Evolutionary conservation across 371 early-diverging fungal genomes (phyloP), one percentile per base, ranked within the genome.

Genomic region (Mucor saturninus): DNA sequence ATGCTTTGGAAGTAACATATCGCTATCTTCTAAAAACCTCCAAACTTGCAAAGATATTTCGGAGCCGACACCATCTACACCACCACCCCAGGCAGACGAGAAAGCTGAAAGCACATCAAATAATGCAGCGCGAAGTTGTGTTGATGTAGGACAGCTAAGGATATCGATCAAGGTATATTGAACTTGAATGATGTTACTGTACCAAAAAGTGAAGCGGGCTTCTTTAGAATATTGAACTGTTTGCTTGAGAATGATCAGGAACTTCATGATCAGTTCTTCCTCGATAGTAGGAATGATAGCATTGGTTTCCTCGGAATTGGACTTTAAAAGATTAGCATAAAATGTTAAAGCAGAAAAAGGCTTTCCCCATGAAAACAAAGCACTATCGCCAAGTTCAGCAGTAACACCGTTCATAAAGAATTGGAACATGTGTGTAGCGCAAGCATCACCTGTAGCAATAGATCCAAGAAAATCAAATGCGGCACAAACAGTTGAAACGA

Each of bases 341-440:
- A 65, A 79, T 5, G 75, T 61, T 1, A 81, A 40, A 21, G 77
- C 77, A 14, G 72, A 63, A 38, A 76, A 57, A 1, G 75, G 71
- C 26, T 73, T 81, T 55, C 74, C 71, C 82, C 82, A 81, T 2
- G 79, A 75, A 55, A 79, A 79, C 4, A 76, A 39, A 1, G 54
- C 52, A 29, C 75, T 76, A 1, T 54, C 42, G 0, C 51, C 58
- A 28, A 74, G 31, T 9, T 74, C 64, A 29, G 60, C 28, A 15
- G 65, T 43, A 0, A 74, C 62, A n/a, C 65, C 70, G 2, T 14
- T n/a, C 21, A 65, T 61, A 28, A 81, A 69, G 32, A 70, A 74
- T 13, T 61, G n/a, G 21, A 69, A 69, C 56, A 71, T 72, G 7
- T 65, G 48, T 0, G 53, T 15, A 11, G 82, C 82, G 65, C 74